Evolutionary conservation across 1,139 yeast genomes (phyloP).

Genomic region (Candida glucosophila): DNA sequence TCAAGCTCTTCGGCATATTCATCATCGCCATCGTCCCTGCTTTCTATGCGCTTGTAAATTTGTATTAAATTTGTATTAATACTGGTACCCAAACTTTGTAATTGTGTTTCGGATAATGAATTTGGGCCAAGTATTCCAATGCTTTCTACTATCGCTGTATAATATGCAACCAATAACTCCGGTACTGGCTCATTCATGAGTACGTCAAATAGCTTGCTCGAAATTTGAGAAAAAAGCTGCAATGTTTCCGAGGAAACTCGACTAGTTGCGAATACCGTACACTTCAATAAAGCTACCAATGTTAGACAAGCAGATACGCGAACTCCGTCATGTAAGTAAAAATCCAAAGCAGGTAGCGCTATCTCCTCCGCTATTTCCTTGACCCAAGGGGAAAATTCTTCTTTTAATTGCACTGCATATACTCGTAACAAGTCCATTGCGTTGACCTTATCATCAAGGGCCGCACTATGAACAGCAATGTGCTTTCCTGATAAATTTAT

Average conservation of each 20-base stretch:
- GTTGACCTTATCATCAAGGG: slow-evolving; percentile 83
- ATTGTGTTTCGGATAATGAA: slow-evolving; percentile 48
- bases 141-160: slow-evolving; percentile 63
- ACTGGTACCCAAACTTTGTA: slow-evolving; percentile 50
- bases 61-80: slow-evolving; percentile 58
- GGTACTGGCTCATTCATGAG: slow-evolving; percentile 74
- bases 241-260: slow-evolving; percentile 47
- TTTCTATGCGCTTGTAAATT: slow-evolving; percentile 62
- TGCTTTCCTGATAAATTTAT: slow-evolving; percentile 86
- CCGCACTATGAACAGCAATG: slow-evolving; percentile 88
- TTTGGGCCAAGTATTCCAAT: slow-evolving; percentile 59
- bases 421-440: slow-evolving; percentile 84
- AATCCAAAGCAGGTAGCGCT: slow-evolving; percentile 81
- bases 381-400: slow-evolving; percentile 76
- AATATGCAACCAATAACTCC: slow-evolving; percentile 73
- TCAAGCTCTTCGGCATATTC: slow-evolving; percentile 64
- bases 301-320: slow-evolving; percentile 83
- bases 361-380: slow-evolving; percentile 70
- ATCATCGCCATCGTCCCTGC: slow-evolving; percentile 63
- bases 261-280: slow-evolving; percentile 61
- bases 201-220: slow-evolving; percentile 60
- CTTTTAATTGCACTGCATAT: slow-evolving; percentile 83
- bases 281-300: slow-evolving; percentile 66
- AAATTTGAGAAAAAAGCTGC: slow-evolving; percentile 65
- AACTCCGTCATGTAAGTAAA: slow-evolving; percentile 90